A percentile compares a stretch with the other conserved stretches of the same genome.
Conservation (phyloP, 345 rosid species). For the Syzygium jambos region DNA sequence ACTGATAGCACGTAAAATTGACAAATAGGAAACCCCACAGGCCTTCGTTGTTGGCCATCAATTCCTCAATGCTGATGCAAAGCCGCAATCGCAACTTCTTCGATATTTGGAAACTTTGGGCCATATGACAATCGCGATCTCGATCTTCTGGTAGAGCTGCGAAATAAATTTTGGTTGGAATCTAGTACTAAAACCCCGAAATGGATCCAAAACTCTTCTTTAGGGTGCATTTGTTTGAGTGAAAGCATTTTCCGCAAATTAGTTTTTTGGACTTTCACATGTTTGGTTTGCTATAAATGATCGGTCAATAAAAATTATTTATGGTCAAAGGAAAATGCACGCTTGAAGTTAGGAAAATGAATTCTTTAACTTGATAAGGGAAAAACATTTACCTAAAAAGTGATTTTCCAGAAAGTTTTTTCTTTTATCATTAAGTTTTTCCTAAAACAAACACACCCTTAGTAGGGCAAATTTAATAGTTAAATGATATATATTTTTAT, state of each 20-base stretch:
- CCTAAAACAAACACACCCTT: too few species aligned
- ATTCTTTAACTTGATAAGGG: background rate
- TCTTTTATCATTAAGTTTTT: too few species aligned
- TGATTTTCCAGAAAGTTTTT: too few species aligned
- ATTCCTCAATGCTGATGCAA: background rate
- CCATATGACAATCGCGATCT: background rate
- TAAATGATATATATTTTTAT: too few species aligned
- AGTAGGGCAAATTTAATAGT: too few species aligned
- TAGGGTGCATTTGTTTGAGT: background rate
- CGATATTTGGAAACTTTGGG: background rate
- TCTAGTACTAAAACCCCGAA: background rate
- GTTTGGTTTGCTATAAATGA: accelerated
- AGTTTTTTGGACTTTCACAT: background rate
- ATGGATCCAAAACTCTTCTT: background rate
- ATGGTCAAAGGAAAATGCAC: background rate
- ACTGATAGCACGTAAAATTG: background rate
- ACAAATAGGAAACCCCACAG: background rate
- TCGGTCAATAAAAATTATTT: background rate
- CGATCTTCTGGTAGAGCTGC: background rate
- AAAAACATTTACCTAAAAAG: too few species aligned
- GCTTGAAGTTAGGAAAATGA: background rate
- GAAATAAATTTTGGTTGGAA: background rate
- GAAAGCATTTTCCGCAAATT: background rate
- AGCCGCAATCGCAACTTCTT: background rate
- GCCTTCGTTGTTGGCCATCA: background rate